Percentiles rank a stretch among this genome's conserved stretches.
phyloP scores from a whole-genome alignment of 2,329 filamentous ascomycete species.

The Pseudocercospora fijiensis region DNA sequence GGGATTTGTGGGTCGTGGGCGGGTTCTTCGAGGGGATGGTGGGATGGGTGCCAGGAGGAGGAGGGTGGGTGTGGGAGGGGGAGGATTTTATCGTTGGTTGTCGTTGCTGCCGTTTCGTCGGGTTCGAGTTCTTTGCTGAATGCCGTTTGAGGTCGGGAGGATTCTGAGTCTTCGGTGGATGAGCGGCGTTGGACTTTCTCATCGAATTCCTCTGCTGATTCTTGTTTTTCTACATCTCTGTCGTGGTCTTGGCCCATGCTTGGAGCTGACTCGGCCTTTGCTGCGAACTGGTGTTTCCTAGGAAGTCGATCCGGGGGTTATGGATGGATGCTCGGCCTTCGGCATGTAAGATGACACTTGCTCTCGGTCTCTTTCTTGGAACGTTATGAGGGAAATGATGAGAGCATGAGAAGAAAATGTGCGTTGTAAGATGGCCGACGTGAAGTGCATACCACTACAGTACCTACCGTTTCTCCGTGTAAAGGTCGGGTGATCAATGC shows the following conservation, averaged over 20 bases:
- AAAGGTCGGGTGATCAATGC: not conserved
- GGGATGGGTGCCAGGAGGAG: constrained; percentile 18
- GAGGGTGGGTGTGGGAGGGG: constrained; percentile 15
- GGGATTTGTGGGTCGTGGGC: constrained; percentile 34
- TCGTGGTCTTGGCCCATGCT: constrained; percentile 23
- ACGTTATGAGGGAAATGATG: not conserved
- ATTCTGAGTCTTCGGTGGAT: constrained; percentile 13
- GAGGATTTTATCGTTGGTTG: constrained; percentile 22
- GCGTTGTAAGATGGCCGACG: not conserved
- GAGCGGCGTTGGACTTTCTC: constrained; percentile 19
- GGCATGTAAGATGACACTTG: not conserved
- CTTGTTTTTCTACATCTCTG: constrained; percentile 16
- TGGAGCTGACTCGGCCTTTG: no score
- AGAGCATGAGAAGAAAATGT: not conserved
- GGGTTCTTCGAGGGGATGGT: constrained; percentile 28
- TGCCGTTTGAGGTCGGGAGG: constrained; percentile 12
- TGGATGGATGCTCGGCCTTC: not conserved
- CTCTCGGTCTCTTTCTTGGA: constrained; percentile 1
- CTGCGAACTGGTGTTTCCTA: not conserved
- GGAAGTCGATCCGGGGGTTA: not conserved
- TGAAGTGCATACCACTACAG: not conserved
- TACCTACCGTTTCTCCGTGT: not conserved
- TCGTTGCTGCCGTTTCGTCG: constrained; percentile 16
- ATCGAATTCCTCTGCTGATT: constrained; percentile 16
- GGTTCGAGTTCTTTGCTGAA: constrained; percentile 20